Evolutionary conservation across 2,329 filamentous ascomycete genomes (phyloP), one percentile per base, ranked within the genome.

Genomic region (Pseudovirgaria hyperparasitica): DNA sequence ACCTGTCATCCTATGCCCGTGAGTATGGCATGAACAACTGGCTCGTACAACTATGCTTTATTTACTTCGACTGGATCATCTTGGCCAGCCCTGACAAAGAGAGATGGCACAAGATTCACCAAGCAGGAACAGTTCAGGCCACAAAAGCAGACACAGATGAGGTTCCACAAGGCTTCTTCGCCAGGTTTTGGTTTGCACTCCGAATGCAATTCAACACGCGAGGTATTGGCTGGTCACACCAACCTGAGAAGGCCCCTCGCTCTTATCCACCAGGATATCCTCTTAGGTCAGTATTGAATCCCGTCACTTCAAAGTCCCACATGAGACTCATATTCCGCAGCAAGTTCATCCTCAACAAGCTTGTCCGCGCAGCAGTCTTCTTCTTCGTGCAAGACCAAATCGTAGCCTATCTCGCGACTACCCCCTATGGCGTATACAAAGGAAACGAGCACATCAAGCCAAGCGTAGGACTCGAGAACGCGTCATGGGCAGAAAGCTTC

Each of bases 201-300:
- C 27, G 38, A 9, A 28, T 46, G 4, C 18, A 28, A 0, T 31
- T 31, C 6, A 39, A 37, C 14, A 37, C 27, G 7, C 33, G 46
- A 9, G 43, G 42, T 23, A 26, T 37, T 0, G 44, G 46, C 4
- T 50, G 45, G 45, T 41, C 38, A 6, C 28, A 37, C 12, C 41
- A 50, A 20, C 39, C 40, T 15, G 48, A 48, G 29, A 44, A 46
- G 19, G 37, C 45, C 12, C 37, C 33, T 2, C 25, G 38, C 12
- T 38, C 42, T 22, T 36, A 41, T 15, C 25, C 31, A 9, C 16
- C 30, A 2, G 22, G 30, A 18, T 45, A 42, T 36, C 32, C 45
- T 2, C 30, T 37, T 16, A 37, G 33, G 45, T 48, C 27, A 19
- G 38, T 34, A 8, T 21, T 14, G 13, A 10, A 26, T 19, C 14